Base-by-base conservation (phyloP, 2,329 filamentous ascomycete genomes). In the Fusarium oxysporum region DNA sequence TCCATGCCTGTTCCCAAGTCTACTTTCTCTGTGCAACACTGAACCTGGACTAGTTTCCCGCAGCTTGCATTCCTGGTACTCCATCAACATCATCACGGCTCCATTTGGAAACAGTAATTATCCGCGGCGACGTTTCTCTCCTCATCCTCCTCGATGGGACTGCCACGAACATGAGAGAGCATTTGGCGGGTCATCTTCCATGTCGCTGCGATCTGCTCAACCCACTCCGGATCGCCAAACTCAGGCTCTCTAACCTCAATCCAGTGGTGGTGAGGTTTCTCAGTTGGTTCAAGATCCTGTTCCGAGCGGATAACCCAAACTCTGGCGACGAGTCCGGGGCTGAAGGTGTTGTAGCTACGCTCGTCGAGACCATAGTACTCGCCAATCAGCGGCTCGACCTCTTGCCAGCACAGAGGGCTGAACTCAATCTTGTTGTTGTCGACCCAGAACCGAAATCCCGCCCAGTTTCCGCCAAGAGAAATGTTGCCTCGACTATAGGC, bases 391-490 rank as follows among this genome's bases (percentile, higher is more conserved):
- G 19, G 19, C 19, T 32, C 19, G 3, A 48, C 28, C 6, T 48
- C 45, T 13, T 9, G 5, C 11, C 8, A 48, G 4, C 8, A 48
- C 5, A 48, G 21, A 4, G 25, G 43, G 10, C 43, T 45, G 16
- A 41, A 23, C 1, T 41, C 40, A 5, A 14, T 8, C 5, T 12
- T n/a, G 1, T 23, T 8, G 8, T 3, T n/a, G 8, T 14, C 21
- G n/a, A 7, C 3, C 21, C 21, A 14, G 12, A 41, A n/a, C 8
- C 40, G 21, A 6, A 41, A 41, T 8, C 40, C 40, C 3, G 12
- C 40, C 21, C 40, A 41, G 21, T n/a, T 41, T 5, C 40, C 21
- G 19, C 40, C 40, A 12, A 41, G 11, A 3, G 40, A 41, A 12
- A 23, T n/a, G 12, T 14, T 14, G 7, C 40, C 40, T 14, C 12